Evolutionary conservation across 2,329 filamentous ascomycete species (phyloP), one percentile per base, ranked within the genome.

Genomic region (Geosmithia flava): DNA sequence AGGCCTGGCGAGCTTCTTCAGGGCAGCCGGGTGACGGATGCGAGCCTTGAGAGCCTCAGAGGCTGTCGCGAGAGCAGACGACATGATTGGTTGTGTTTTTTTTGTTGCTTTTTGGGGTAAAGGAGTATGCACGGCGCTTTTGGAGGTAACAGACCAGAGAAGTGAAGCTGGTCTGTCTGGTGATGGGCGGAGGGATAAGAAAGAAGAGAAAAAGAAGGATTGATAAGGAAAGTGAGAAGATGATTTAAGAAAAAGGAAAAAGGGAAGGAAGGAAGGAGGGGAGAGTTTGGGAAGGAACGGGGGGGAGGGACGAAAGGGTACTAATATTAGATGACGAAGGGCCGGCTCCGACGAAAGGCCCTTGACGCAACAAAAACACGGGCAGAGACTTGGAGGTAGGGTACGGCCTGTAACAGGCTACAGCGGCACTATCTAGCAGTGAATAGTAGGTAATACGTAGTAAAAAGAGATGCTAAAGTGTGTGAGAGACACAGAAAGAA

Each of bases 1-100:
- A 39, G 88, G 80, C 57, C 81, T 81, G 57, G 83, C 81, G 50
- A 95, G 72, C 74, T 91, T 94, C 58, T 81, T 82, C 49, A 94
- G 75, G 66, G 91, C 81, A 42, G 83, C 85, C 20, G 87, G 83
- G 54, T 86, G 78, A 56, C 81, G 73, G 53, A 93, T 75, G 56
- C 88, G 83, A 59, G 81, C 78, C 70, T 82, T 86, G 59, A 95
- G 72, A 50, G 87, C 77, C 47, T 83, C 83, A 45, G 85, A 87
- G 53, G 82, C 83, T 54, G 20, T 23, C 20, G 42, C 33, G 33
- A 76, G 60, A 39, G 68, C 67, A 42, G 71, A 70, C 51, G 72
- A 70, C 71, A 75, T 75, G 27, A 39, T 49, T 27, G 23, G 33
- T 13, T 37, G 33, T 15, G 20, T 20, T 46, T 46, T 46, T 17